Conservation (phyloP, 2,329 filamentous ascomycete genomes). For the Chlorencoelia australis region DNA sequence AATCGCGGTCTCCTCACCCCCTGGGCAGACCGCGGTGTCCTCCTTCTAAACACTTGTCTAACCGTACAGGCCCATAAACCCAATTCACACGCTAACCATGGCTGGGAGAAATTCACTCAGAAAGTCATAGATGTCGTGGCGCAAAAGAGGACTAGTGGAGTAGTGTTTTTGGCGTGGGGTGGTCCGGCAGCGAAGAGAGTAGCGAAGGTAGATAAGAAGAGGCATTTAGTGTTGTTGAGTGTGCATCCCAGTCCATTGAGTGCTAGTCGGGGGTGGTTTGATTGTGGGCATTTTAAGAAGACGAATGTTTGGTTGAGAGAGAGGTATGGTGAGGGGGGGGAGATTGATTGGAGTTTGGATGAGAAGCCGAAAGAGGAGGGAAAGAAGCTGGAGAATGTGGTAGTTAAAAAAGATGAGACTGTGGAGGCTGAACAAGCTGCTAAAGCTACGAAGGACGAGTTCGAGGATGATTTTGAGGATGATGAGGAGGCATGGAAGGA, state of each 20-base stretch:
- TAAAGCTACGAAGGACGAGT: too few relatives aligned
- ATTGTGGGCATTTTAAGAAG: slow-evolving; percentile 70
- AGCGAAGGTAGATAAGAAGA: slow-evolving; percentile 57
- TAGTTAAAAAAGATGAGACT: too few relatives aligned
- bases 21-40: slow-evolving; percentile 87
- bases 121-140: slow-evolving; percentile 82
- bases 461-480: too few relatives aligned
- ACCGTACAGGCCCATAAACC: slow-evolving; percentile 86
- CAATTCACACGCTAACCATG: slow-evolving; percentile 73
- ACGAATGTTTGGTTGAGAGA: slow-evolving; percentile 75
- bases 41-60: slow-evolving; percentile 89
- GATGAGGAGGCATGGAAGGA: too few relatives aligned
- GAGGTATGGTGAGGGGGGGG: slow-evolving; percentile 68
- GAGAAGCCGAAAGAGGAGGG: too few relatives aligned
- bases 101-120: slow-evolving; percentile 92
- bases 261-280: slow-evolving; percentile 71
- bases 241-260: slow-evolving; percentile 93
- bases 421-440: too few relatives aligned
- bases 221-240: slow-evolving; percentile 73
- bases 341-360: slow-evolving; percentile 78
- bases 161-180: slow-evolving; percentile 95
- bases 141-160: slow-evolving; percentile 63
- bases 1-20: slow-evolving; percentile 76
- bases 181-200: slow-evolving; percentile 74
- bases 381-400: too few relatives aligned